A percentile compares a stretch with the other conserved stretches of the same genome.
Evolutionary conservation across 2,329 filamentous ascomycete species (phyloP).

Genomic region (Raffaelea ambrosiae): DNA sequence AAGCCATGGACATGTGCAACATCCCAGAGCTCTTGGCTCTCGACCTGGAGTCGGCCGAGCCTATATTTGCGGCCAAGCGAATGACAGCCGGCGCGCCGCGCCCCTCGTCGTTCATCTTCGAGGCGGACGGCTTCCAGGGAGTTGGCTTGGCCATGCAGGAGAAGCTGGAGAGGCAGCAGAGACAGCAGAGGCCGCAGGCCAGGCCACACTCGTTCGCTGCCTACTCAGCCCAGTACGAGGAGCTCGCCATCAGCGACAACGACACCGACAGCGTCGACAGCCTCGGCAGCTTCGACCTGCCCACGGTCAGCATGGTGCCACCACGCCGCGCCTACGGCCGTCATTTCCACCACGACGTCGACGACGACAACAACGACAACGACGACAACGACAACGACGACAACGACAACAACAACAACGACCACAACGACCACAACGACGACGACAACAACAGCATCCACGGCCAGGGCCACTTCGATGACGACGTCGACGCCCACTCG

Average conservation of each 20-base stretch:
- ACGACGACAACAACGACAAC: background rate
- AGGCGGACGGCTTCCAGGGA: constrained; percentile 4
- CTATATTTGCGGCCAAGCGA: constrained; percentile 39
- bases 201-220: too few species aligned
- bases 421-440: background rate
- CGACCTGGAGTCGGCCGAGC: constrained; percentile 41
- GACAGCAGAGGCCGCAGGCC: too few species aligned
- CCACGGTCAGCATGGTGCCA: background rate
- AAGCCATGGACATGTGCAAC: constrained; percentile 25
- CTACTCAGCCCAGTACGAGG: background rate
- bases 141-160: background rate
- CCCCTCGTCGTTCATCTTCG: constrained; percentile 4
- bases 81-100: constrained; percentile 43
- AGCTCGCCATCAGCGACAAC: background rate
- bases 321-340: background rate
- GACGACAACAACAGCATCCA: constrained; percentile 15
- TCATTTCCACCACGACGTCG: background rate
- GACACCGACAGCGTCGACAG: background rate
- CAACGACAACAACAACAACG: background rate
- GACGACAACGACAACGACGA: background rate
- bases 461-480: constrained; percentile 12
- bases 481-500: constrained; percentile 2
- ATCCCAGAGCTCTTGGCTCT: constrained; percentile 47
- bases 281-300: background rate
- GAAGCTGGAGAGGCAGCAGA: background rate